phyloP scores from a whole-genome alignment of 768 basidiomycete species.

The Agaricus blazei region DNA sequence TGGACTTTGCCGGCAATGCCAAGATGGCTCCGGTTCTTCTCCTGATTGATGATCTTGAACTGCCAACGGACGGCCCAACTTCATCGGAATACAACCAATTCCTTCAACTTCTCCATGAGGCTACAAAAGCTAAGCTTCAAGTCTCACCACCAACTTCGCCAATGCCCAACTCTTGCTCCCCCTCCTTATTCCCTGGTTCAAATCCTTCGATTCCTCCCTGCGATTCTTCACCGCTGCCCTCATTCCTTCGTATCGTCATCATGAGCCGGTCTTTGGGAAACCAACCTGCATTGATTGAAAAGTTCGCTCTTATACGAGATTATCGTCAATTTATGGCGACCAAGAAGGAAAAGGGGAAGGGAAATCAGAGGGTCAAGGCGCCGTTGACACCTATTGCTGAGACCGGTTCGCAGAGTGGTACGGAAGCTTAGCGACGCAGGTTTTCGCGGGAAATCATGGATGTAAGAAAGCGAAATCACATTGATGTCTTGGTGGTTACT shows the following conservation, averaged over 20 bases:
- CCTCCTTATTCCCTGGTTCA: not conserved
- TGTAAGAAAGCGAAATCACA: too few species aligned
- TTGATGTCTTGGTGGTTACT: too few species aligned
- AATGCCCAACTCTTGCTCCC: not conserved
- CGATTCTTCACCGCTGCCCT: not conserved
- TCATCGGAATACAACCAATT: not conserved
- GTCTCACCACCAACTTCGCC: not conserved
- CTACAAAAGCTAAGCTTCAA: not conserved
- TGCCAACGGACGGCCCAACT: not conserved
- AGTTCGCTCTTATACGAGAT: conserved; percentile 5
- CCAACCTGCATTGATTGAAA: not conserved
- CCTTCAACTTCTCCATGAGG: not conserved
- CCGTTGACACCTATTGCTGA: conserved; percentile 1
- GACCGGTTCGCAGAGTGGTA: not conserved
- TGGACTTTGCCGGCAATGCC: not conserved
- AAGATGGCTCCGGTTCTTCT: not conserved
- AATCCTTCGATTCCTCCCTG: not conserved
- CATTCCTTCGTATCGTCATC: conserved; percentile 7
- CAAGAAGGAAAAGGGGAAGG: not conserved
- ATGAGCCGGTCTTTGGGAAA: conserved; percentile 2
- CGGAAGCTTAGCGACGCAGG: too few species aligned
- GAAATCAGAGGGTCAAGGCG: not conserved
- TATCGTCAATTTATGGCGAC: not conserved
- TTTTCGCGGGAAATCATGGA: too few species aligned
- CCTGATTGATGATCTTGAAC: conserved; percentile 3